Evolutionary conservation across 345 rosid genomes (phyloP).

Genomic region (Tarenaya hassleriana): DNA sequence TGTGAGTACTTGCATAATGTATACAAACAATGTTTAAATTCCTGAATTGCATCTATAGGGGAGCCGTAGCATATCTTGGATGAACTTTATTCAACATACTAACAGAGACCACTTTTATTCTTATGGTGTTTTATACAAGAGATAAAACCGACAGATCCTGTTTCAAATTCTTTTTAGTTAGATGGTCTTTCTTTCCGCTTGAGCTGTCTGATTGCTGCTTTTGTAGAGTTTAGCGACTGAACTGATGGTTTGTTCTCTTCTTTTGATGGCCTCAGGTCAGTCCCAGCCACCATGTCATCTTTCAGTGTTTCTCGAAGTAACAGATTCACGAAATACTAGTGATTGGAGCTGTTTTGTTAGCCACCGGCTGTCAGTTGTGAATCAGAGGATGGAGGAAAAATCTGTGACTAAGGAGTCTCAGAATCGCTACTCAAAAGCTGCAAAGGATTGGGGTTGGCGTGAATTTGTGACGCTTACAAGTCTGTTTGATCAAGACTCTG

Average conservation of each 20-base stretch:
- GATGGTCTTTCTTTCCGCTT: constrained; percentile 8
- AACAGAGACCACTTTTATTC: background rate
- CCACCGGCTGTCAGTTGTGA: constrained; percentile 91
- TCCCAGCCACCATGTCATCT: constrained; percentile 99
- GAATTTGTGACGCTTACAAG: constrained; percentile 91
- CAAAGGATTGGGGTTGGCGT: constrained; percentile 99
- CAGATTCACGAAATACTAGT: constrained; percentile 85
- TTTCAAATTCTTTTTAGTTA: background rate
- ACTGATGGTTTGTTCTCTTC: constrained; percentile 33
- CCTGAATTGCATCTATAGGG: background rate
- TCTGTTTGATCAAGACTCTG: constrained; percentile 98
- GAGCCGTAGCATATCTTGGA: background rate
- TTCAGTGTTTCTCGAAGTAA: constrained; percentile 99
- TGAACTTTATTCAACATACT: background rate
- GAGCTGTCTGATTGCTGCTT: constrained; percentile 23
- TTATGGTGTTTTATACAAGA: constrained; percentile 11
- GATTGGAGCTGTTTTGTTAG: constrained; percentile 99
- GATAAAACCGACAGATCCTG: constrained; percentile 2
- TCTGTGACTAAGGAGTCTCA: constrained; percentile 97
- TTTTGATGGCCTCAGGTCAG: constrained; percentile 93
- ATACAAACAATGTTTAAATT: constrained; percentile 1
- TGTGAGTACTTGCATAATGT: constrained; percentile 15
- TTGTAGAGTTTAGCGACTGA: constrained; percentile 27
- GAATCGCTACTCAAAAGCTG: constrained; percentile 98
- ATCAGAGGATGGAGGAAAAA: constrained; percentile 84